Evolutionary conservation across 768 basidiomycete genomes (phyloP).

Genomic region (Porphyrellus cyaneotinctus): DNA sequence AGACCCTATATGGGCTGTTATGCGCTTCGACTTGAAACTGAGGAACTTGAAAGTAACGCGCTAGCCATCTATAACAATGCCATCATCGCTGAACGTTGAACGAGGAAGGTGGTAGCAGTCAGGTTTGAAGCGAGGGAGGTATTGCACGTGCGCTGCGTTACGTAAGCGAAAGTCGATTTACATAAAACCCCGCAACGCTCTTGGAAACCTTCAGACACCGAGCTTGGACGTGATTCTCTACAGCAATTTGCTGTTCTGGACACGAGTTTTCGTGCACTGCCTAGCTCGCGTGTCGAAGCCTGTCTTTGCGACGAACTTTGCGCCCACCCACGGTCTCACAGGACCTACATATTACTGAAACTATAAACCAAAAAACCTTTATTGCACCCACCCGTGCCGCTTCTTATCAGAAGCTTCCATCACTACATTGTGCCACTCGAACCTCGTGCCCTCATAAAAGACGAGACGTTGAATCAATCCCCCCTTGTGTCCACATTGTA

Average conservation of each 20-base stretch:
- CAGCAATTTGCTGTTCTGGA: neutral
- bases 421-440: neutral
- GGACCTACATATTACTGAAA: neutral
- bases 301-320: neutral
- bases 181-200: neutral
- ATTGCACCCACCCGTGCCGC: neutral
- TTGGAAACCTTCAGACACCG: neutral
- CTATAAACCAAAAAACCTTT: neutral
- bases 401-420: conserved; percentile 7
- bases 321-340: neutral
- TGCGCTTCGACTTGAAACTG: conserved; percentile 60
- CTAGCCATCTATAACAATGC: conserved; percentile 53
- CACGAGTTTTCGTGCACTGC: neutral
- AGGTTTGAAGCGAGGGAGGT: too few relatives aligned
- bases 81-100: conserved; percentile 51
- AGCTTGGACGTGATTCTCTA: neutral
- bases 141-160: too few relatives aligned
- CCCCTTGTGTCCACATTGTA: neutral
- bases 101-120: neutral
- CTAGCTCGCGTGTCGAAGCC: neutral
- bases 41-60: conserved; percentile 52
- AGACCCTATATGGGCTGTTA: conserved; percentile 48
- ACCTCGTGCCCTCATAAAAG: neutral
- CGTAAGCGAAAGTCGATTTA: too few relatives aligned
- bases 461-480: neutral